phyloP scores from a whole-genome alignment of 345 rosid genomes.

The Hibiscus tridactylites region DNA sequence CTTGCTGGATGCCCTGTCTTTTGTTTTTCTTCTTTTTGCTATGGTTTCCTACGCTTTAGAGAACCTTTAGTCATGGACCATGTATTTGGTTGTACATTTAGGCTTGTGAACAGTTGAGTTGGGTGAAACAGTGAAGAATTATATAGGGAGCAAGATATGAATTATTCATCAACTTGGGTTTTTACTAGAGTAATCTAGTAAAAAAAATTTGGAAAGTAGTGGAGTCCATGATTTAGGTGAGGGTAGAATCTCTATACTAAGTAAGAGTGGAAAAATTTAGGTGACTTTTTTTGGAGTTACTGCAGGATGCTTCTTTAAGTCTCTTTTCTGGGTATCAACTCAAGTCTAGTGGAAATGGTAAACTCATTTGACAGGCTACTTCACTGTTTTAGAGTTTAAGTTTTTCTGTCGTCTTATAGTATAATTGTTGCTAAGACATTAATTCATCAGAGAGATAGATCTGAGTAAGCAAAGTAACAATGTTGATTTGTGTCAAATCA shows the following conservation, averaged over 20 bases:
- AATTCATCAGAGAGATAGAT: neutral
- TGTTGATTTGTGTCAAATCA: neutral
- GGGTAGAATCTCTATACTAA: neutral
- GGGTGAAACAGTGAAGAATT: neutral
- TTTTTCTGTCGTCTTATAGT: neutral
- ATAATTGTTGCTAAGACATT: neutral
- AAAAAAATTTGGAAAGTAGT: neutral
- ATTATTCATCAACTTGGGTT: no score
- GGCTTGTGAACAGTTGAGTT: constrained; percentile 6
- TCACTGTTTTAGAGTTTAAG: neutral
- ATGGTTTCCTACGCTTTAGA: neutral
- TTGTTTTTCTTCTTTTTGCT: neutral
- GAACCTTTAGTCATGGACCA: neutral
- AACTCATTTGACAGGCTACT: neutral
- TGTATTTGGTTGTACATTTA: neutral
- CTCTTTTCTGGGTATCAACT: neutral
- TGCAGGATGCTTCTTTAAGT: neutral
- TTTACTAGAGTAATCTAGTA: no score
- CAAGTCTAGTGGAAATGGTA: neutral
- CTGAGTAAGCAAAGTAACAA: neutral
- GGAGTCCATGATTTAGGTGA: neutral
- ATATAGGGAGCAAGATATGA: neutral
- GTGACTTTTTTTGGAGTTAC: neutral
- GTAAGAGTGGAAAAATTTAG: neutral
- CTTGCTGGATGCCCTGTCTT: neutral